These are phyloP conservation scores for Actinomucor elegans DNA, from an alignment of 371 early-diverging fungal species.

Conservation along the genomic window DNA sequence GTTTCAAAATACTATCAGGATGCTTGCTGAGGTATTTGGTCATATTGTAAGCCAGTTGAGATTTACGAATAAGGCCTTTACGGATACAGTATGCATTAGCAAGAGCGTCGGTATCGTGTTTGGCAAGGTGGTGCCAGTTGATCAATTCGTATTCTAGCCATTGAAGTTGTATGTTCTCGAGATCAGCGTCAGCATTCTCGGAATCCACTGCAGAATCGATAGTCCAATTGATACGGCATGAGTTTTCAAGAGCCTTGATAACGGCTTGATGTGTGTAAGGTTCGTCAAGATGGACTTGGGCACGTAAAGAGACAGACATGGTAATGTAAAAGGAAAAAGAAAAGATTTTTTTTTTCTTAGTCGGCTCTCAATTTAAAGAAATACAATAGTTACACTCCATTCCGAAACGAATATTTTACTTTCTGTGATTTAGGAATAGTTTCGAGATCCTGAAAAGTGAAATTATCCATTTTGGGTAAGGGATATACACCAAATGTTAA, in stretches of 20 bases:
- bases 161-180: conserved; percentile 38
- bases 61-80: conserved; percentile 70
- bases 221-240: conserved; percentile 23
- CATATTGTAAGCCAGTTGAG: conserved; percentile 64
- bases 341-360: too few relatives aligned
- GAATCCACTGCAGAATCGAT: conserved; percentile 11
- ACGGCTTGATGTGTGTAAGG: conserved; percentile 44
- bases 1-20: conserved; percentile 51
- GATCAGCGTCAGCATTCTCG: conserved; percentile 19
- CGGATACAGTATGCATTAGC: conserved; percentile 68
- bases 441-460: too few relatives aligned
- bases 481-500: too few relatives aligned
- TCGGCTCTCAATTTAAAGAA: too few relatives aligned
- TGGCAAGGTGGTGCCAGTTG: conserved; percentile 53
- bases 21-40: conserved; percentile 59
- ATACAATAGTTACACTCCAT: too few relatives aligned
- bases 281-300: conserved; percentile 47
- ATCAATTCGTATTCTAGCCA: conserved; percentile 74
- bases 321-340: too few relatives aligned
- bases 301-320: conserved; percentile 21
- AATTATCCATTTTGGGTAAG: too few relatives aligned
- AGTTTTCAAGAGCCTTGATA: conserved; percentile 29
- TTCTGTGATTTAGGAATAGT: too few relatives aligned
- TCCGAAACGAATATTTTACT: too few relatives aligned
- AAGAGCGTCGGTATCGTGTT: conserved; percentile 23